Evolutionary conservation across 768 basidiomycete genomes (phyloP), one percentile per base, ranked within the genome.

Genomic region (Lyophyllum shimeji): DNA sequence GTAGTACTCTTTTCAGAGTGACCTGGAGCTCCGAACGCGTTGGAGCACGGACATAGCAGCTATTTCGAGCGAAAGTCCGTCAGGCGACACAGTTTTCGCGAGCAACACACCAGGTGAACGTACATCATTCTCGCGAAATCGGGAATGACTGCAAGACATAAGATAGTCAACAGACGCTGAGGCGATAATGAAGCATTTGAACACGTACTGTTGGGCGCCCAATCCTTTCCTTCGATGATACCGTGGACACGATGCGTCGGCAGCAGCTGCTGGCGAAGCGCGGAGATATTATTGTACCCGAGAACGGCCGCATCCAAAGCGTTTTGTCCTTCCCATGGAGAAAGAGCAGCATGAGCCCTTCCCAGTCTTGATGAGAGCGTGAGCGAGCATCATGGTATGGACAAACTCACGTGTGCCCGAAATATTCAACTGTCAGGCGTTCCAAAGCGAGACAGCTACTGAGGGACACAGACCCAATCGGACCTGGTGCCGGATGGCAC

Each of bases 241-340:
- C 91, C 90, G 63, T 95, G 92, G 2, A 92, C 82, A 37, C 92
- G 85, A 59, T 87, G 83, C 0, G 85, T 84, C 0, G 93, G 90
- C 51, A 80, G 78, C 15, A 92, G 76, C 63, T 95, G 93, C 68
- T 95, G 93, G 15, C 93, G 83, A 23, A 95, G 76, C 7, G 85
- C 83, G 0, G 89, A 85, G 24, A 95, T 84, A 51, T 85, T 89
- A 47, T 81, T 87, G 65, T 95, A 94, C 3, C 89, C 87, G 2
- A 92, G 76, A 4, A 93, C 87, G n/a, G 90, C 91, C 0, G 93
- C 93, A 65, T 95, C 93, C 12, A 93, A 70, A 1, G 92, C 86
- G 59, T 94, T 93, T 57, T 76, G 78, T 1, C 90, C 92, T 67
- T 93, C 88, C 91, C 92, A 93, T 21, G 91, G 92, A 20, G 86